Conservation (phyloP, 192 early-diverging fungal genomes). For the Linnemannia exigua region DNA sequence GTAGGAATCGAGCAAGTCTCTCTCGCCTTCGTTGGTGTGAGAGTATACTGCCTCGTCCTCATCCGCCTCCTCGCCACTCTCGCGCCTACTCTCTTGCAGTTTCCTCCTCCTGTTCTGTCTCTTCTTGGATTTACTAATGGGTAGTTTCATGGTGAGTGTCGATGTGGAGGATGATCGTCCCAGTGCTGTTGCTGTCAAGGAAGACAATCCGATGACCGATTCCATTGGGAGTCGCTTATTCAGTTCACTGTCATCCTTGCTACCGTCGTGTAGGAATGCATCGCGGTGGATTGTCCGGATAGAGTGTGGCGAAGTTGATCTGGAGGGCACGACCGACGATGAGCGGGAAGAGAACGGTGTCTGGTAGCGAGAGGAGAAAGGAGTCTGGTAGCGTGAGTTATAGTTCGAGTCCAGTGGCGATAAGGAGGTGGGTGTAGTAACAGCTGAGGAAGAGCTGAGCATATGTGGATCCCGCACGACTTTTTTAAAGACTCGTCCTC, state of each 20-base stretch:
- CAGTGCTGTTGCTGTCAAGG: neutral
- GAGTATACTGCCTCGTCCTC: neutral
- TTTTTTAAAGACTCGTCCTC: slow-evolving; percentile 32
- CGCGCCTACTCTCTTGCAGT: neutral
- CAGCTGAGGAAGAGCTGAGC: neutral
- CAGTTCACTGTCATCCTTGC: neutral
- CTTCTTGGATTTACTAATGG: slow-evolving; percentile 18
- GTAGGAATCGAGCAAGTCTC: neutral
- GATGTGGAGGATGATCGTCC: neutral
- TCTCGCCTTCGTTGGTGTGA: neutral
- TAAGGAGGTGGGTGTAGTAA: neutral
- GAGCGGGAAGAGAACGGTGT: slow-evolving; percentile 13
- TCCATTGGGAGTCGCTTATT: neutral
- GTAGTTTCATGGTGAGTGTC: neutral
- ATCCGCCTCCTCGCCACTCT: neutral
- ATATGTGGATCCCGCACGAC: neutral
- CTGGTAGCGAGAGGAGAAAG: neutral
- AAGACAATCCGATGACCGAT: neutral
- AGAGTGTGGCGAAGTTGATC: slow-evolving; percentile 14
- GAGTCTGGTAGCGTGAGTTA: slow-evolving; percentile 4
- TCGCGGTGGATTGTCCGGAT: neutral
- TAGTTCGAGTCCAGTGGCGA: slow-evolving; percentile 6
- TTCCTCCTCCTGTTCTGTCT: slow-evolving; percentile 12
- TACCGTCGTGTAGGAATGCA: neutral
- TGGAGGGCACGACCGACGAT: slow-evolving; percentile 11